Base-by-base conservation (phyloP, 2,329 filamentous ascomycete genomes). In the Capronia americana region DNA sequence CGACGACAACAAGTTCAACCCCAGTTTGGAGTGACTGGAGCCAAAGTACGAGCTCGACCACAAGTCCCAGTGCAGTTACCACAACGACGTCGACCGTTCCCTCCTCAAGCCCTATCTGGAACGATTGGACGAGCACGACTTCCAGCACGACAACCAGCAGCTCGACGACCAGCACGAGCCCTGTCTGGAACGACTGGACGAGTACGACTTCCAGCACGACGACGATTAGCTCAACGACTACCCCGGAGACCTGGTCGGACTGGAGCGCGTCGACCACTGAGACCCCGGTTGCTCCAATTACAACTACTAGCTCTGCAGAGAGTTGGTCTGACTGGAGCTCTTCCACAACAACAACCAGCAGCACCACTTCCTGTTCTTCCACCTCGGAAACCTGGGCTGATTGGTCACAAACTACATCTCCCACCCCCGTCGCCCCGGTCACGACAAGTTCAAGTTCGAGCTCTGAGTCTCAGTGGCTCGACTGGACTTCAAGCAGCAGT, bases 401-500 rank as follows among this genome's bases (percentile, higher is more conserved):
- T 20, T 61, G 58, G 58, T 14, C 30, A 3, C 26, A 14, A 7
- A 24, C 46, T 6, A 53, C 57, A 8, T 38, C 57, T 17, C 2
- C 5, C 20, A 32, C 17, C 11, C 44, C 57, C 17, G 28, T 41
- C 20, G 28, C 57, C 50, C 57, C 57, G 12, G 41, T 10, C 24
- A 24, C 44, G 3, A 59, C 57, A 24, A 59, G 17, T 30, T 34
- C 57, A 14, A 23, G 23, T 11, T 58, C 44, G 6, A 48, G 48
- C 20, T 26, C 48, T 7, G 48, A 51, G 14, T 24, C 20, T 51
- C 24, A 23, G 2, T 44, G 57, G 57, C 11, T 50, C 23, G 57
- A 60, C 28, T 60, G 57, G 57, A 60, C 23, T 28, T 44, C 56
- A 20, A 48, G 20, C n/a, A 30, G 26, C 53, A 54, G 50, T 5